A percentile compares a stretch with the other conserved stretches of the same genome.
phyloP scores from a whole-genome alignment of 176 grass and related monocot genomes.

The Hsuehochloa calcarea region DNA sequence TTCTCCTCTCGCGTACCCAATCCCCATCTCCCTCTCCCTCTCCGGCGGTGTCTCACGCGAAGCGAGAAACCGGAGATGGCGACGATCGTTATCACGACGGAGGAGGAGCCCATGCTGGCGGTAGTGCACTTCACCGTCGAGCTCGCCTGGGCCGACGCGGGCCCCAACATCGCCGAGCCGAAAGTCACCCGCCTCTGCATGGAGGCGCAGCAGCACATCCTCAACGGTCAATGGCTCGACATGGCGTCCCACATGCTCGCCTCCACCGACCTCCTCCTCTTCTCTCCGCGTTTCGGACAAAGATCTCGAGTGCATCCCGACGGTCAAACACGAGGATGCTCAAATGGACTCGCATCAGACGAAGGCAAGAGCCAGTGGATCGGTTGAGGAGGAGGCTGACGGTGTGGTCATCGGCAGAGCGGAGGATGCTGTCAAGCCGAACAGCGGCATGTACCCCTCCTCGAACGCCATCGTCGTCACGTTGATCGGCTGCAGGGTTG shows the following conservation, averaged over 20 bases:
- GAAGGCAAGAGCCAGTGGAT: too few relatives aligned
- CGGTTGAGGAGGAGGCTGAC: slow-evolving; percentile 83
- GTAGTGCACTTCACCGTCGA: slow-evolving; percentile 73
- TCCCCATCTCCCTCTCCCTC: neutral
- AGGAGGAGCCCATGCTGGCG: slow-evolving; percentile 88
- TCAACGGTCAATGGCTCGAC: slow-evolving; percentile 60
- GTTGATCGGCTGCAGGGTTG: slow-evolving; percentile 38
- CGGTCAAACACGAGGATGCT: too few relatives aligned
- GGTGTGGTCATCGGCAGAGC: slow-evolving; percentile 55
- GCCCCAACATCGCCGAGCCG: slow-evolving; percentile 76
- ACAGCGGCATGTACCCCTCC: slow-evolving; percentile 63
- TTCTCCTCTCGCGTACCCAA: neutral
- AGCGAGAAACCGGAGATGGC: slow-evolving; percentile 41
- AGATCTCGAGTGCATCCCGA: too few relatives aligned
- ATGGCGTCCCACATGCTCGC: slow-evolving; percentile 86
- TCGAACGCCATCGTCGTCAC: slow-evolving; percentile 54
- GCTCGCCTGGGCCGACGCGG: slow-evolving; percentile 86
- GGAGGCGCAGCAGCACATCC: slow-evolving; percentile 78
- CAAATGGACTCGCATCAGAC: too few relatives aligned
- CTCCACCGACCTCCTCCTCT: slow-evolving; percentile 67
- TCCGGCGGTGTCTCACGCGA: neutral
- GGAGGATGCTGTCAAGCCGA: slow-evolving; percentile 66
- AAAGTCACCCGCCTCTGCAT: slow-evolving; percentile 64
- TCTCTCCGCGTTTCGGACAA: slow-evolving; percentile 56
- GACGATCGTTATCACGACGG: slow-evolving; percentile 73